Base-by-base conservation (phyloP, 208 protist species). In the Angomonas ambiguus region DNA sequence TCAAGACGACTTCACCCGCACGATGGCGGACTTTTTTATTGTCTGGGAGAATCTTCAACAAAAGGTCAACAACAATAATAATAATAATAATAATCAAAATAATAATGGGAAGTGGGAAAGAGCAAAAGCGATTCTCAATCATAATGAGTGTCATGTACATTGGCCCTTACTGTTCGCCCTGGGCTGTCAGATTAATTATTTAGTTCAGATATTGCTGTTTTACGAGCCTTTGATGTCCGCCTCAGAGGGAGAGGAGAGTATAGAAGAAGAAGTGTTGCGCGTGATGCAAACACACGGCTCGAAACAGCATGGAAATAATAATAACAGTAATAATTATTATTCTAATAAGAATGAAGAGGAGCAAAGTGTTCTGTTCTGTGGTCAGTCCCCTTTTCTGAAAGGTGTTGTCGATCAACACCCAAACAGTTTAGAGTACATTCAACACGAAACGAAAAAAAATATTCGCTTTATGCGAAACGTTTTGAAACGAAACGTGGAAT, bases 11-110 rank as follows among this genome's bases (percentile, higher is more conserved):
- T 45, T 45, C 38, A n/a, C 38, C 8, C 38, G 38, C 16, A 45
- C 38, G 16, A n/a, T 45, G 16, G 38, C 38, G 38, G 38, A 45
- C 16, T 45, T 45, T 45, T 45, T 45, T 45, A 45, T 16, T 16
- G 38, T 45, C 16, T 45, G 38, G 38, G 38, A 45, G 16, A 45
- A 45, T 45, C 8, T 16, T n/a, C 16, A n/a, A 45, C 8, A 45
- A 8, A 45, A 8, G 11, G 38, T 45, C 16, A 8, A 45, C 8
- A 45, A 45, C 8, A 45, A n/a, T 8, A 8, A 45, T n/a, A 45
- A 45, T 45, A 45, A 45, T 45, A 45, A 16, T 45, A 45, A 45
- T 45, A 45, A 45, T 45, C 8, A 45, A n/a, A 45, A 45, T 45
- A 45, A 8, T 16, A n/a, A n/a, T n/a, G n/a, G n/a, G 8, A 8